Conservation (phyloP, 2,329 filamentous ascomycete genomes). For the Monilinia laxa region DNA sequence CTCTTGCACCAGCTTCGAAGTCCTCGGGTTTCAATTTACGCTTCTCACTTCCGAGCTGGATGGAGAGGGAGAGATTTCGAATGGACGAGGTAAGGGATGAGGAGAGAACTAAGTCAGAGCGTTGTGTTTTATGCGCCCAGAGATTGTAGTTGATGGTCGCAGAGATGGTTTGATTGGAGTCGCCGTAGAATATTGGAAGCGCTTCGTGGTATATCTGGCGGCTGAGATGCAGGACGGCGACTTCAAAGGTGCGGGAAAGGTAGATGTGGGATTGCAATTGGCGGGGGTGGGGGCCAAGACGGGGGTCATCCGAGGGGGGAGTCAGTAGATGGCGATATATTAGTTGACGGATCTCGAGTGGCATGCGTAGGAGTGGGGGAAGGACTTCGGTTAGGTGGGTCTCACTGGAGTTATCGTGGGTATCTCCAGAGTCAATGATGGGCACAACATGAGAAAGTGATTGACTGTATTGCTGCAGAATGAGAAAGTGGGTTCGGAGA, state of each 20-base stretch:
- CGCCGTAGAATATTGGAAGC: slow-evolving; percentile 36
- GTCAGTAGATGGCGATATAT: slow-evolving; percentile 32
- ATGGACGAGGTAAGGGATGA: slow-evolving; percentile 32
- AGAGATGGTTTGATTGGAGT: slow-evolving; percentile 29
- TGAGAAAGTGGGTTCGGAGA: slow-evolving; percentile 32
- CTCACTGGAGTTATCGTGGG: slow-evolving; percentile 3
- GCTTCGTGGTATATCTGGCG: slow-evolving; percentile 34
- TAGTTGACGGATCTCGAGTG: slow-evolving; percentile 33
- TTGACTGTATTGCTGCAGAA: slow-evolving; percentile 32
- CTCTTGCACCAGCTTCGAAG: slow-evolving; percentile 53
- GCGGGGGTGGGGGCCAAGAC: slow-evolving; percentile 35
- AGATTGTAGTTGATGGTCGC: slow-evolving; percentile 35
- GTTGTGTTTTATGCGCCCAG: slow-evolving; percentile 36
- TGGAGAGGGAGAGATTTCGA: slow-evolving; percentile 32
- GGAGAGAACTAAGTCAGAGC: slow-evolving; percentile 32
- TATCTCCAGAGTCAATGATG: slow-evolving; percentile 3
- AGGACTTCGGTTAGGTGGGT: slow-evolving; percentile 6
- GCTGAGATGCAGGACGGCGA: slow-evolving; percentile 31
- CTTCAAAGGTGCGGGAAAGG: slow-evolving; percentile 33
- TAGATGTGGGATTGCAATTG: slow-evolving; percentile 35
- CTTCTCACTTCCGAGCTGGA: slow-evolving; percentile 37
- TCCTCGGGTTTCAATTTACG: slow-evolving; percentile 41
- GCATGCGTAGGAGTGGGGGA: slow-evolving; percentile 31
- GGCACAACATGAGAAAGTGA: slow-evolving; percentile 24
- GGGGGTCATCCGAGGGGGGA: slow-evolving; percentile 25